These are phyloP conservation scores for Podosphaera fusca DNA, from an alignment of 2,329 filamentous ascomycete genomes.

Conservation along the genomic window DNA sequence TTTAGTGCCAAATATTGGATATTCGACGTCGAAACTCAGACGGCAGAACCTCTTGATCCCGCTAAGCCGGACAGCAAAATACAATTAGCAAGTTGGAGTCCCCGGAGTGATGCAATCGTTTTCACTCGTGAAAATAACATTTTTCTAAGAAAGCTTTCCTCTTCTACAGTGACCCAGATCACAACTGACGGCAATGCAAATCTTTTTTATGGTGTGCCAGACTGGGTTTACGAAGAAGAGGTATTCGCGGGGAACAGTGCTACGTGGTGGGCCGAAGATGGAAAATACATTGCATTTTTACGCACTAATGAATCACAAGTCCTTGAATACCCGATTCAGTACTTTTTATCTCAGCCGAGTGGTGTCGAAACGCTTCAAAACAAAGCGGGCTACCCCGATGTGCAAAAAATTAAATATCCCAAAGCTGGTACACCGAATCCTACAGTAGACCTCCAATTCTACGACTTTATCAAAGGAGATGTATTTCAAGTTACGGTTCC, in stretches of 20 bases:
- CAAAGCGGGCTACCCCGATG: conserved; percentile 75
- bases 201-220: conserved; percentile 85
- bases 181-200: conserved; percentile 72
- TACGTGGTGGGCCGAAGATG: conserved; percentile 89
- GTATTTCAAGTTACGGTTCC: conserved; percentile 59
- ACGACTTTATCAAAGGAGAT: conserved; percentile 55
- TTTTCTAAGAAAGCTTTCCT: conserved; percentile 45
- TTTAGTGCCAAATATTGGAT: conserved; percentile 75
- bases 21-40: conserved; percentile 66
- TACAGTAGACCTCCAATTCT: conserved; percentile 69
- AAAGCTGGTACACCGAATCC: conserved; percentile 91
- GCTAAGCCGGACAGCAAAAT: conserved; percentile 38
- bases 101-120: conserved; percentile 63
- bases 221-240: conserved; percentile 88
- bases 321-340: conserved; percentile 79
- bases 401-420: conserved; percentile 85
- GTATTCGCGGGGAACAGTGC: conserved; percentile 60
- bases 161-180: conserved; percentile 28
- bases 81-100: conserved; percentile 78
- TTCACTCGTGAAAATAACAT: conserved; percentile 84
- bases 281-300: conserved; percentile 73
- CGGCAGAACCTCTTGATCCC: conserved; percentile 54
- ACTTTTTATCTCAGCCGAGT: conserved; percentile 72
- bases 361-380: conserved; percentile 43
- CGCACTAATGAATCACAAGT: conserved; percentile 85